phyloP scores from a whole-genome alignment of 768 basidiomycete genomes.

The Pleurotus djamor region DNA sequence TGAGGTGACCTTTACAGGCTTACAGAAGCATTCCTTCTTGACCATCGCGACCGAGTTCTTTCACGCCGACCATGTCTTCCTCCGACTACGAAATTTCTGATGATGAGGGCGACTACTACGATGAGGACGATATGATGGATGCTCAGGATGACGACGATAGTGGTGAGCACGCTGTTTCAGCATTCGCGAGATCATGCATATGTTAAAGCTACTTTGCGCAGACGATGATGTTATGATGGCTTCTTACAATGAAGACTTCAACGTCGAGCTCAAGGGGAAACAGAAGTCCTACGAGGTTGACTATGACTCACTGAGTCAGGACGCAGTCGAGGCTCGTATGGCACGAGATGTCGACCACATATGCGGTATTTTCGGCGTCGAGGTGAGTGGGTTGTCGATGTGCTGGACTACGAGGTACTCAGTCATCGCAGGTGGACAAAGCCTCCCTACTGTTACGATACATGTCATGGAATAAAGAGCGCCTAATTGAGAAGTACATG shows the following conservation, averaged over 20 bases:
- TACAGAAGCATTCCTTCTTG: not conserved
- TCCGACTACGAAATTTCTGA: slow-evolving; percentile 72
- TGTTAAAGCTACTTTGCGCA: slow-evolving; percentile 7
- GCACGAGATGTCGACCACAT: slow-evolving; percentile 81
- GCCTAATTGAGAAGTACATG: slow-evolving; percentile 96
- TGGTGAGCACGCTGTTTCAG: slow-evolving; percentile 6
- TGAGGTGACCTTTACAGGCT: not conserved
- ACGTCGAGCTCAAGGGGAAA: slow-evolving; percentile 49
- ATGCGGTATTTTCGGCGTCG: slow-evolving; percentile 82
- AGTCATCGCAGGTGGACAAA: slow-evolving; percentile 47
- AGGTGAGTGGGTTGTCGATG: slow-evolving; percentile 51
- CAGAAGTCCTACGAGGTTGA: slow-evolving; percentile 83
- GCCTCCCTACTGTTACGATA: slow-evolving; percentile 81
- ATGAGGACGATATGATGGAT: slow-evolving; percentile 69
- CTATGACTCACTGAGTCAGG: slow-evolving; percentile 72
- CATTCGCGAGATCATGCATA: not conserved
- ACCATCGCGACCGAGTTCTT: not conserved
- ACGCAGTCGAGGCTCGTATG: slow-evolving; percentile 78
- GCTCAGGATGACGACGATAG: slow-evolving; percentile 54
- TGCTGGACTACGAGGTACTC: not conserved
- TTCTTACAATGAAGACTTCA: slow-evolving; percentile 62
- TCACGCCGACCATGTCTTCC: slow-evolving; percentile 31
- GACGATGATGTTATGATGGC: slow-evolving; percentile 69
- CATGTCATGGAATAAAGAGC: slow-evolving; percentile 95
- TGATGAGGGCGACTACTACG: slow-evolving; percentile 59